phyloP scores from a whole-genome alignment of 2,329 filamentous ascomycete species.

The Elsinoe necatrix region DNA sequence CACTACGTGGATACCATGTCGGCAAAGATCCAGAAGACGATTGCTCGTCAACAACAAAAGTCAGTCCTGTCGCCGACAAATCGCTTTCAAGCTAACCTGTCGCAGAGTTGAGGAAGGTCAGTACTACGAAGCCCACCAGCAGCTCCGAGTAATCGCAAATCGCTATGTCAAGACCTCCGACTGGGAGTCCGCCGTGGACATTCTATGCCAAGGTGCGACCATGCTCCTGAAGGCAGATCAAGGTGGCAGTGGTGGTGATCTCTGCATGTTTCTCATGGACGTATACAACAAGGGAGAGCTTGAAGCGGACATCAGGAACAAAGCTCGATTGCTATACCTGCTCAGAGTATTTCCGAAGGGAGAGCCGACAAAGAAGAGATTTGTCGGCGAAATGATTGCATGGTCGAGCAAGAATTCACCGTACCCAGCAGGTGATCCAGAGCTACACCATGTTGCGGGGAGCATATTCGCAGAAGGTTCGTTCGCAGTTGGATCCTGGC shows the following conservation, averaged over 20 bases:
- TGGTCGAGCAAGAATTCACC: slow-evolving; percentile 85
- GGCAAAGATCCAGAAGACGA: slow-evolving; percentile 60
- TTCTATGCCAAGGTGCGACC: slow-evolving; percentile 74
- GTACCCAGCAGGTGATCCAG: slow-evolving; percentile 83
- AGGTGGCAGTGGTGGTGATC: slow-evolving; percentile 82
- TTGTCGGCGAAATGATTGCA: slow-evolving; percentile 75
- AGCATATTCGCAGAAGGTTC: slow-evolving; percentile 72
- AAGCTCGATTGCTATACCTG: slow-evolving; percentile 66
- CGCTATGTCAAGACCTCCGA: slow-evolving; percentile 85
- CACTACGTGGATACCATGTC: slow-evolving; percentile 54
- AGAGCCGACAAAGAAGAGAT: slow-evolving; percentile 89
- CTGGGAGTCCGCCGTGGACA: slow-evolving; percentile 77
- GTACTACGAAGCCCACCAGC: slow-evolving; percentile 97
- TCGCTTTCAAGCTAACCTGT: slow-evolving; percentile 13
- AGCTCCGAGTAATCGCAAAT: slow-evolving; percentile 88
- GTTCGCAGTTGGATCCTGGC: slow-evolving; percentile 15
- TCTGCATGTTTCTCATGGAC: slow-evolving; percentile 79
- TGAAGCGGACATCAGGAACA: slow-evolving; percentile 63
- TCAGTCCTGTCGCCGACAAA: slow-evolving; percentile 51
- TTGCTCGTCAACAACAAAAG: slow-evolving; percentile 70
- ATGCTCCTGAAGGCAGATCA: slow-evolving; percentile 86
- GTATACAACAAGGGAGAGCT: slow-evolving; percentile 83
- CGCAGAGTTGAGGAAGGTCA: slow-evolving; percentile 72
- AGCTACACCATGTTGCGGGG: slow-evolving; percentile 87
- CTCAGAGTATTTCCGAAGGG: slow-evolving; percentile 70